A percentile compares a stretch with the other conserved stretches of the same genome.
Evolutionary conservation across 192 early-diverging fungal genomes (phyloP).

Genomic region (Funneliformis geosporum): DNA sequence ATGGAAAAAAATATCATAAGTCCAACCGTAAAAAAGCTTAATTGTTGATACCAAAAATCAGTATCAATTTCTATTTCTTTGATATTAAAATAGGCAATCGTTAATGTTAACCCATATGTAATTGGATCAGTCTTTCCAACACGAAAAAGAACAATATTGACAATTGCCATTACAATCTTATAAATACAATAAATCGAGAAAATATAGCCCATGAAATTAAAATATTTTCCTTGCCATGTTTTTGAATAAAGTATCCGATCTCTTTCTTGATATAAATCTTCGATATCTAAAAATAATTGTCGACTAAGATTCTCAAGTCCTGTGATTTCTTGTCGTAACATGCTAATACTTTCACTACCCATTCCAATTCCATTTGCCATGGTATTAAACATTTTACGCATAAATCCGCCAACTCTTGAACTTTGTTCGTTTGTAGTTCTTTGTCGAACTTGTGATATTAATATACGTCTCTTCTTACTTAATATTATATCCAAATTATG

Average conservation of each 20-base stretch:
- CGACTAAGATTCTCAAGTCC: constrained; percentile 67
- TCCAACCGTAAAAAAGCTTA: constrained; percentile 90
- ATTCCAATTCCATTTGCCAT: constrained; percentile 35
- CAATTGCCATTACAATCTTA: constrained; percentile 79
- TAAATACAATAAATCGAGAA: constrained; percentile 91
- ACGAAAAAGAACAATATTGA: constrained; percentile 78
- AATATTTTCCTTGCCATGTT: constrained; percentile 77
- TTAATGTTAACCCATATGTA: constrained; percentile 73
- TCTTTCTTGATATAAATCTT: constrained; percentile 76
- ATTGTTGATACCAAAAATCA: constrained; percentile 85
- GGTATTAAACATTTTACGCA: constrained; percentile 54
- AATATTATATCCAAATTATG: constrained; percentile 66
- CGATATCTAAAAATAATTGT: constrained; percentile 77
- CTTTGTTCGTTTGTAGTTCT: constrained; percentile 30
- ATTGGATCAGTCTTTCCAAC: constrained; percentile 80
- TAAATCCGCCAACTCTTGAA: constrained; percentile 55
- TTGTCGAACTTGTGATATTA: constrained; percentile 36
- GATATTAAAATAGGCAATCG: constrained; percentile 65
- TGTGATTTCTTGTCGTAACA: constrained; percentile 51
- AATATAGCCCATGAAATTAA: constrained; percentile 80
- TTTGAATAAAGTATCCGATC: constrained; percentile 57
- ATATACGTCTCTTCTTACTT: constrained; percentile 65
- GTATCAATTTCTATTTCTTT: constrained; percentile 69
- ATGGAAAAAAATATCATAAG: constrained; percentile 88
- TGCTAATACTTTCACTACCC: constrained; percentile 36